A percentile compares a stretch with the other conserved stretches of the same genome.
These are phyloP conservation scores for Arbutus unedo DNA, from an alignment of 148 eudicot species.

Conservation along the genomic window DNA sequence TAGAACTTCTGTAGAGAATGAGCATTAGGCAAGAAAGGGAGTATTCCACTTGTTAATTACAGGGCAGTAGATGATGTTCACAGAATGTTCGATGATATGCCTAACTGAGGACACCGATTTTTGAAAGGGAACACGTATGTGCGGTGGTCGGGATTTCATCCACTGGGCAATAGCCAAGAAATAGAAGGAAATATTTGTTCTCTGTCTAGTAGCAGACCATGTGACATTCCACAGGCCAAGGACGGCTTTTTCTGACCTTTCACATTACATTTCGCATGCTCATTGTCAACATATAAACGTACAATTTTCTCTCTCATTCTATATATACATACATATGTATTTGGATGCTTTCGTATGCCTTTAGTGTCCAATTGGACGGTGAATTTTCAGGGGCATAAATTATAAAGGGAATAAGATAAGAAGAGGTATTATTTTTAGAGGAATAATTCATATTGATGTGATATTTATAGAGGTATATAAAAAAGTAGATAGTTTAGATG, in stretches of 20 bases:
- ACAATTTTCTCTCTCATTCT: no score
- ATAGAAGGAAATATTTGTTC: neutral
- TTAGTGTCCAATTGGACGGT: no score
- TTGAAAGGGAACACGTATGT: no score
- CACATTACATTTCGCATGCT: neutral
- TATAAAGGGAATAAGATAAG: no score
- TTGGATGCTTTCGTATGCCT: no score
- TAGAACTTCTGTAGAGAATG: neutral
- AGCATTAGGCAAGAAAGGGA: neutral
- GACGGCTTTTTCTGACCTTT: neutral
- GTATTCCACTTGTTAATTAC: neutral
- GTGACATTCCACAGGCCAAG: constrained; percentile 1
- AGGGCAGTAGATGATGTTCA: neutral
- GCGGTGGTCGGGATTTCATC: neutral
- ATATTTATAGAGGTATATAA: no score
- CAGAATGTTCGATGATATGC: constrained; percentile 13
- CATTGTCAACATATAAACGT: no score
- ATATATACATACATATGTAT: no score
- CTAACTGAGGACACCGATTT: neutral
- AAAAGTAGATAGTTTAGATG: no score
- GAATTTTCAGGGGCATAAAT: no score
- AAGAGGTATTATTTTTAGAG: no score
- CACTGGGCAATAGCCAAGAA: neutral
- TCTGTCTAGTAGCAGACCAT: constrained; percentile 9
- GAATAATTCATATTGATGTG: no score